Base-by-base conservation (phyloP, 371 early-diverging fungal species). In the Syncephalastrum racemosum region DNA sequence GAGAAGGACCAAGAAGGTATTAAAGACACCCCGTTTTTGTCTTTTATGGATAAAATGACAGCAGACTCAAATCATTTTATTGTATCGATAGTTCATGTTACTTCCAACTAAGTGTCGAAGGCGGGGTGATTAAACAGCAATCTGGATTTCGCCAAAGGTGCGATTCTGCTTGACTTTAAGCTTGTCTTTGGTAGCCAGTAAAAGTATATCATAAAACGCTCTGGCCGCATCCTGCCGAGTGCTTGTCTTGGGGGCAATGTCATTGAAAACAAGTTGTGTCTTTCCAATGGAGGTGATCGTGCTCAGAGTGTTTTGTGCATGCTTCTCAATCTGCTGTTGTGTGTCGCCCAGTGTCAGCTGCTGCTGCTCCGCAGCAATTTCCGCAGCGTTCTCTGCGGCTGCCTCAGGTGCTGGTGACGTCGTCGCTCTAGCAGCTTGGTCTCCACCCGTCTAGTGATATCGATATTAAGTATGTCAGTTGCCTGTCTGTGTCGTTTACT, bases 171-270 rank as follows among this genome's bases (percentile, higher is more conserved):
- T 66, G 10, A 96, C 90, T 49, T 89, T 80, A 49, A 98, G 68
- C 73, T 91, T 80, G 62, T 92, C 85, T 64, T 88, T 90, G 2
- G 97, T 91, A 54, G 91, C 87, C 50, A 98, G 78, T 8, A 96
- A 90, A 47, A 98, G 74, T 18, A 96, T 67, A 67, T 96, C 96
- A 68, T 93, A 96, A 69, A 98, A 98, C 49, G 91, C 68, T 58
- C 86, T 81, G 40, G 90, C 96, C 13, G 91, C 91, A 50, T 91
- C 93, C 3, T 77, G 25, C n/a, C 53, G 63, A 20, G 56, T 67
- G 20, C 84, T 57, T 68, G 39, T 72, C 58, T 58, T 71, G 20
- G 64, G 40, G 8, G 65, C 71, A 15, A 75, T 41, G 18, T 73
- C 70, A 22, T 46, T 31, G 52, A 52, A 73, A 78, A n/a, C 50